Evolutionary conservation across 1,139 yeast genomes (phyloP).

Genomic region (Eremothecium cymbalariae): DNA sequence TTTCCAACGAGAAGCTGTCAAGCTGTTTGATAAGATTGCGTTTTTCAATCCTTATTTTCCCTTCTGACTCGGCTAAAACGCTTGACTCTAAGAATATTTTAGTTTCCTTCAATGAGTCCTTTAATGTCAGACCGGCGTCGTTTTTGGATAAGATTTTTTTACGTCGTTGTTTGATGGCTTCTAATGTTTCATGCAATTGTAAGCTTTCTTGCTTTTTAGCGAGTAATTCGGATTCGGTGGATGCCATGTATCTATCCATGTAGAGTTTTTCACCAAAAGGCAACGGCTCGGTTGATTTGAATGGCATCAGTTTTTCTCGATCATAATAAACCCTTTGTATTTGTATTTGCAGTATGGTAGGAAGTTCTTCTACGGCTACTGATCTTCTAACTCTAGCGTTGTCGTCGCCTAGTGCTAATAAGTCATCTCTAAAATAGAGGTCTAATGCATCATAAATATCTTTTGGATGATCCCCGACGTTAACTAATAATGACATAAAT

Average conservation of each 20-base stretch:
- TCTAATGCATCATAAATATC: conserved; percentile 88
- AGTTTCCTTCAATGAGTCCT: conserved; percentile 48
- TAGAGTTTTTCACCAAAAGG: conserved; percentile 72
- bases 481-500: conserved; percentile 72
- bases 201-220: conserved; percentile 51
- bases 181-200: conserved; percentile 54
- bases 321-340: conserved; percentile 92
- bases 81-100: conserved; percentile 45
- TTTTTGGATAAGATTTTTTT: conserved; percentile 39
- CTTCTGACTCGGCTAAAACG: conserved; percentile 27
- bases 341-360: conserved; percentile 80
- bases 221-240: conserved; percentile 49
- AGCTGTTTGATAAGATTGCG: conserved; percentile 29
- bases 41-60: conserved; percentile 33
- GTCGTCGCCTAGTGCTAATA: conserved; percentile 57
- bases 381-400: conserved; percentile 63
- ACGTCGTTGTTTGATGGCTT: conserved; percentile 38
- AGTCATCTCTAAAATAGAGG: conserved; percentile 66
- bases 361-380: conserved; percentile 61
- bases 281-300: conserved; percentile 73
- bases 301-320: conserved; percentile 60
- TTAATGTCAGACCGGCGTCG: conserved; percentile 40
- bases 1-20: conserved; percentile 18
- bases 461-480: conserved; percentile 80
- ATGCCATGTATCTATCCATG: conserved; percentile 80